Base-by-base conservation (phyloP, 306 rosid genomes). In the Trifolium fragiferum region DNA sequence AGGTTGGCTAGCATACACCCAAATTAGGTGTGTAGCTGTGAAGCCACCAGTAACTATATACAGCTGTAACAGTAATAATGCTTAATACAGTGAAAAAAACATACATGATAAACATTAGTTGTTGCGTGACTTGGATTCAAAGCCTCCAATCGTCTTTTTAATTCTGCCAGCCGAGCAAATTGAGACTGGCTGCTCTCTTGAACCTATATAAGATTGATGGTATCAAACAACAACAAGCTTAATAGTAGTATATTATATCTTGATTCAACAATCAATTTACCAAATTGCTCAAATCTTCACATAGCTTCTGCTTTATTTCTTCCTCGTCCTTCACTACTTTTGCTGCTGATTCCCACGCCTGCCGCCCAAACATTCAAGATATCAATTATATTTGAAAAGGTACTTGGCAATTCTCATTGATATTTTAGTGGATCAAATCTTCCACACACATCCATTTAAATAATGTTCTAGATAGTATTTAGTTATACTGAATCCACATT, bases 61-160 rank as follows among this genome's bases (percentile, higher is more conserved):
- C 47, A 27, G 57, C 59, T 38, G 9, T 67, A 62, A 60, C 46
- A 81, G 9, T 67, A 62, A 60, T 55, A 81, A 30, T 73, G 33
- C 21, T 51, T 64, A 38, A 51, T 23, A 43, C 1, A 47, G 41
- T 46, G 66, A 69, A 65, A 47, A 70, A 54, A 67, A 69, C 92
- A 44, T 83, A 93, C 97, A 62, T 69, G 82, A 81, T 84, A 67
- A 77, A 70, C 43, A 10, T 84, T 80, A 75, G 82, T 71, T 16
- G 93, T 84, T 82, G 86, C 64, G 50, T 87, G 86, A 74, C 35
- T 66, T 20, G 93, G 96, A 79, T 91, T 94, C 88, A 94, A 40
- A 54, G 97, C 98, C 79, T 93, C 97, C 60, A 93, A 70, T 72
- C 98, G 81, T 78, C 97, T 86, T 85, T 91, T 91, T 79, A 93